Conservation (phyloP, 2,329 filamentous ascomycete species). For the Trichophyton benhamiae region DNA sequence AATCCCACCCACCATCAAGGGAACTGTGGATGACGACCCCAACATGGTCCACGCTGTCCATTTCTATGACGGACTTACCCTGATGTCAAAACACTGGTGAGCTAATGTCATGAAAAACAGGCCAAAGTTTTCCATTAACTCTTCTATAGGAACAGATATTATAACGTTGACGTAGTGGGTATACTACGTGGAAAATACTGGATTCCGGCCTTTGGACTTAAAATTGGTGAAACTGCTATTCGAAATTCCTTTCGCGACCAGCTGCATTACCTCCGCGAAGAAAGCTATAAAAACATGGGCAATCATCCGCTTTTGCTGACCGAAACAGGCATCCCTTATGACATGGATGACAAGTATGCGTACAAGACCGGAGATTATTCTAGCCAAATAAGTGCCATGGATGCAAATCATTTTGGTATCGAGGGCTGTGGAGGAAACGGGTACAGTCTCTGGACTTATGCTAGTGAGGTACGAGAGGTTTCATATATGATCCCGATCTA, state of each 20-base stretch:
- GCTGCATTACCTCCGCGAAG: slow-evolving; percentile 65
- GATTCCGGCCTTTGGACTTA: slow-evolving; percentile 81
- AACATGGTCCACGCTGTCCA: slow-evolving; percentile 88
- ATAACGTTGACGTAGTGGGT: slow-evolving; percentile 94
- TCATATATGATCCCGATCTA: neutral
- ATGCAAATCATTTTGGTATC: slow-evolving; percentile 88
- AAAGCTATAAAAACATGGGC: slow-evolving; percentile 80
- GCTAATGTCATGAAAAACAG: slow-evolving; percentile 7
- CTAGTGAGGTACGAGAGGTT: slow-evolving; percentile 45
- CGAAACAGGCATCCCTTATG: slow-evolving; percentile 95
- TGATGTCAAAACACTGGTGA: slow-evolving; percentile 93
- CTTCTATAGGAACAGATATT: slow-evolving; percentile 59
- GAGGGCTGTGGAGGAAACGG: slow-evolving; percentile 76
- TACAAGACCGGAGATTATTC: slow-evolving; percentile 94
- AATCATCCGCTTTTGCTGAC: slow-evolving; percentile 80
- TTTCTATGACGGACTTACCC: slow-evolving; percentile 91
- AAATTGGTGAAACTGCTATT: slow-evolving; percentile 84
- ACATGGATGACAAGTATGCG: slow-evolving; percentile 94
- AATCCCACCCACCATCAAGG: slow-evolving; percentile 77
- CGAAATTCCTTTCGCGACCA: slow-evolving; percentile 87
- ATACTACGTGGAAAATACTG: slow-evolving; percentile 79
- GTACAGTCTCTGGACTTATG: slow-evolving; percentile 83
- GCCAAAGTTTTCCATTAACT: neutral
- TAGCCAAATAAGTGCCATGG: slow-evolving; percentile 81
- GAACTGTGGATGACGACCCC: slow-evolving; percentile 74